Evolutionary conservation across 2,329 filamentous ascomycete species (phyloP).

Genomic region (Ophiosphaerella korrae): DNA sequence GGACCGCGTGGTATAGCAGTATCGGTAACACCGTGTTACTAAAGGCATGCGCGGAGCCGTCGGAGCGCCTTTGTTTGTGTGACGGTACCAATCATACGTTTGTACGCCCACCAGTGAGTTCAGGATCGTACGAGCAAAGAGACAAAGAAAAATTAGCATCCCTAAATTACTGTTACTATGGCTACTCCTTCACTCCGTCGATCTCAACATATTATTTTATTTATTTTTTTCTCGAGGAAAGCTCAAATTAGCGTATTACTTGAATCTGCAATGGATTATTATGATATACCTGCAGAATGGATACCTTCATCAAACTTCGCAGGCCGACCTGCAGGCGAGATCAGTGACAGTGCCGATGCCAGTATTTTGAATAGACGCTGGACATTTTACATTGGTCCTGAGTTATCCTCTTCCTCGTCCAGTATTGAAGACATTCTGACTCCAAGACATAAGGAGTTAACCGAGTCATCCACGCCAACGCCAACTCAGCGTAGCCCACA

Average conservation of each 20-base stretch:
- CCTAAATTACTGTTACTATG: background rate
- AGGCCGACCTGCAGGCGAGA: constrained; percentile 27
- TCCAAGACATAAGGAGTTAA: constrained; percentile 3
- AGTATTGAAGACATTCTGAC: constrained; percentile 19
- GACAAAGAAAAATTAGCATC: constrained; percentile 9
- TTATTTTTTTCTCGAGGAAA: no score
- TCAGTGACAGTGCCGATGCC: constrained; percentile 17
- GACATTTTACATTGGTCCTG: constrained; percentile 11
- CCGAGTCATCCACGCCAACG: constrained; percentile 2
- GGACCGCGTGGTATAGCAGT: no score
- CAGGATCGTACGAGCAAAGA: background rate
- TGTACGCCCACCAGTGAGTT: background rate
- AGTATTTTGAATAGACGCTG: constrained; percentile 13
- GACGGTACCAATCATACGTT: background rate
- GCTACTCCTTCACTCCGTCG: background rate
- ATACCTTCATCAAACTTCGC: constrained; percentile 32
- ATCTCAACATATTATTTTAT: background rate
- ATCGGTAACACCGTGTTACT: background rate
- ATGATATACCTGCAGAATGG: constrained; percentile 26
- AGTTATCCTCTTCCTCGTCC: constrained; percentile 8
- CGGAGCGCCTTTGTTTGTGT: background rate
- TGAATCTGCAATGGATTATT: constrained; percentile 21
- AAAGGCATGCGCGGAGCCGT: background rate
- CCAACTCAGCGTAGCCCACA: background rate
- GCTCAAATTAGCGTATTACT: constrained; percentile 6